phyloP scores from a whole-genome alignment of 352 stramenopile genomes.

The Pythium phragmitis region DNA sequence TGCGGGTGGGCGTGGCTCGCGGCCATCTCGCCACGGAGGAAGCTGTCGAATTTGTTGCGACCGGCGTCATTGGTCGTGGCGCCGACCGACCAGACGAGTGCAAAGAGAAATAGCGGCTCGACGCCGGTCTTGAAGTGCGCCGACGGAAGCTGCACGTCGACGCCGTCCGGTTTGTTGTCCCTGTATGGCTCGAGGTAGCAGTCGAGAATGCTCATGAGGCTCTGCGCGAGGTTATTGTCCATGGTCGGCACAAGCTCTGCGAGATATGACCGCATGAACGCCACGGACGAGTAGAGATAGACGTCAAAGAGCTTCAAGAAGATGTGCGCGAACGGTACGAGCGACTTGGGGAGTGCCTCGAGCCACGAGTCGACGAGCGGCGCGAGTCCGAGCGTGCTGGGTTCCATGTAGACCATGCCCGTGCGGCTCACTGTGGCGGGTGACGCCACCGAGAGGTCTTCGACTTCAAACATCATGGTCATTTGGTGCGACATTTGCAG shows the following conservation, averaged over 20 bases:
- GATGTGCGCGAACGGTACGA: conserved; percentile 33
- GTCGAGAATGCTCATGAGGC: conserved; percentile 92
- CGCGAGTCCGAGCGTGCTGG: conserved; percentile 86
- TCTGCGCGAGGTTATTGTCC: conserved; percentile 92
- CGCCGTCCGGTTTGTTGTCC: conserved; percentile 52
- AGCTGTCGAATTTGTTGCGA: conserved; percentile 87
- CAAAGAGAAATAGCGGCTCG: conserved; percentile 91
- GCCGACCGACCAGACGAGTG: conserved; percentile 91
- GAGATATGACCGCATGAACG: conserved; percentile 86
- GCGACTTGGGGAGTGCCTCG: conserved; percentile 52
- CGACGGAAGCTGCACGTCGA: conserved; percentile 42
- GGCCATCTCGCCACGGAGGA: conserved; percentile 83
- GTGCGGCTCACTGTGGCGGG: conserved; percentile 94
- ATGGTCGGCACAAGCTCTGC: conserved; percentile 90
- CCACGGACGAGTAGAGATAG: conserved; percentile 87
- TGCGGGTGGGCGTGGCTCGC: conserved; percentile 53
- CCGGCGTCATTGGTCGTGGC: conserved; percentile 89
- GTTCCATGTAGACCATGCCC: conserved; percentile 97
- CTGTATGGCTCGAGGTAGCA: conserved; percentile 82
- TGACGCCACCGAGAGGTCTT: conserved; percentile 93
- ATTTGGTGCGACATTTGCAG: conserved; percentile 95
- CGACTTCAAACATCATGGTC: conserved; percentile 98
- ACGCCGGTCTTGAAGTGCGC: conserved; percentile 77
- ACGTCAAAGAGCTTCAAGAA: conserved; percentile 88
- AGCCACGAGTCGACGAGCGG: conserved; percentile 91